A percentile compares a stretch with the other conserved stretches of the same genome.
phyloP scores from a whole-genome alignment of 441 rosid species.

The Corymbia citriodora region DNA sequence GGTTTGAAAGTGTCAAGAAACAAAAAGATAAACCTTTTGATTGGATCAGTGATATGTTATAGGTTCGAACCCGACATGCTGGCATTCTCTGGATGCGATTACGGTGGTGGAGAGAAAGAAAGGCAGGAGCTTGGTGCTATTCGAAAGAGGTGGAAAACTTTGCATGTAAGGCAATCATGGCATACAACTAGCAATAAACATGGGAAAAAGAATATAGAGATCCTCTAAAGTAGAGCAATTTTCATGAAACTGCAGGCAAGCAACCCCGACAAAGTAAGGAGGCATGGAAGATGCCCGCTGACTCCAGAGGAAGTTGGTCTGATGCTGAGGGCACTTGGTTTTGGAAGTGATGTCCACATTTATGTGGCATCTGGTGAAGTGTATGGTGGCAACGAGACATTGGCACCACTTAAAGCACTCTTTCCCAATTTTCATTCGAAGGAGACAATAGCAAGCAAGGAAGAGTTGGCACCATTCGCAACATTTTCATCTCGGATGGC shows the following conservation, averaged over 20 bases:
- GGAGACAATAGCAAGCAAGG: conserved; percentile 74
- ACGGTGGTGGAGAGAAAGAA: conserved; percentile 84
- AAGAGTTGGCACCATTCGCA: conserved; percentile 69
- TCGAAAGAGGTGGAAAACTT: conserved; percentile 91
- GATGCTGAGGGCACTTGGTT: conserved; percentile 95
- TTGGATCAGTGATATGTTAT: conserved; percentile 2
- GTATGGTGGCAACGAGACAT: conserved; percentile 79
- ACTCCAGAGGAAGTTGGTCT: conserved; percentile 98
- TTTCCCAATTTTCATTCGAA: conserved; percentile 89
- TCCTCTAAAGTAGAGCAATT: background rate
- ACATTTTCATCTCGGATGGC: conserved; percentile 94
- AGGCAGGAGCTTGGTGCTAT: conserved; percentile 69
- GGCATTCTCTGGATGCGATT: conserved; percentile 75
- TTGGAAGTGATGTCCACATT: conserved; percentile 80
- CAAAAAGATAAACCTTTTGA: background rate
- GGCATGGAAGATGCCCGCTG: conserved; percentile 98
- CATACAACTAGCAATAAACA: background rate
- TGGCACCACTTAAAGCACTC: conserved; percentile 79
- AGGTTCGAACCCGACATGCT: conserved; percentile 99
- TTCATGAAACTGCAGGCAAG: conserved; percentile 30
- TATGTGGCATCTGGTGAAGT: conserved; percentile 99
- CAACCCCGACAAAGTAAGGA: conserved; percentile 82
- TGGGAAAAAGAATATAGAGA: background rate
- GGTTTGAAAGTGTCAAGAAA: background rate
- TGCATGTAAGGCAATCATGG: conserved; percentile 54